Conservation (phyloP, 331 rosid species). For the Malus hybrid region DNA sequence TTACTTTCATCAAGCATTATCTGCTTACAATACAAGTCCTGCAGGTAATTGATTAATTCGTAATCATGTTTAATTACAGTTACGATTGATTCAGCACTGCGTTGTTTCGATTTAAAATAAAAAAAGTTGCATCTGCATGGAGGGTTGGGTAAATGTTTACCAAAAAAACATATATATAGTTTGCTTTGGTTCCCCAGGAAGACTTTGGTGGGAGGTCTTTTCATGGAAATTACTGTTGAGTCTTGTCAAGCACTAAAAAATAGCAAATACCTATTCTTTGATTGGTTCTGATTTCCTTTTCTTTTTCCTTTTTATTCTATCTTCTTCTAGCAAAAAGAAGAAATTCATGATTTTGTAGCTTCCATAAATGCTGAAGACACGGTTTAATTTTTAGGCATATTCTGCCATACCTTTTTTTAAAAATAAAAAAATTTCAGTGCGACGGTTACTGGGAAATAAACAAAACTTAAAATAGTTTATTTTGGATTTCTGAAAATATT, state of each 20-base stretch:
- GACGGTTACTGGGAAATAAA: neutral
- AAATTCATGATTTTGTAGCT: slow-evolving; percentile 13
- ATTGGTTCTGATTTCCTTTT: slow-evolving; percentile 28
- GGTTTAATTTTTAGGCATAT: slow-evolving; percentile 1
- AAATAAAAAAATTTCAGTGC: neutral
- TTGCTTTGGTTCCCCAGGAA: slow-evolving; percentile 21
- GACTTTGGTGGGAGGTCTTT: slow-evolving; percentile 48
- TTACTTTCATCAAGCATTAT: slow-evolving; percentile 35
- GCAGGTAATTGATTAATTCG: slow-evolving; percentile 41
- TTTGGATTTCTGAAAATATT: neutral
- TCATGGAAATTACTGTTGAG: slow-evolving; percentile 40
- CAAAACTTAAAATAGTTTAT: neutral
- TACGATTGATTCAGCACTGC: neutral
- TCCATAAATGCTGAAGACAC: slow-evolving; percentile 17
- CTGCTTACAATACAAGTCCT: slow-evolving; percentile 39
- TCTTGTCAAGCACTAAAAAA: slow-evolving; percentile 35
- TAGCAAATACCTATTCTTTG: slow-evolving; percentile 19
- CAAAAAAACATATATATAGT: too few species aligned
- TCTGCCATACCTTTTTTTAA: neutral
- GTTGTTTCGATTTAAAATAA: too few species aligned
- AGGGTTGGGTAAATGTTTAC: slow-evolving; percentile 4
- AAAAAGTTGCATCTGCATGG: slow-evolving; percentile 10
- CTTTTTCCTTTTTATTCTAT: neutral
- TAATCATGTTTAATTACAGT: neutral
- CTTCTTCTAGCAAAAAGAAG: neutral